Evolutionary conservation across 495 filamentous ascomycete genomes (phyloP), one percentile per base, ranked within the genome.

Genomic region (Parachaetomium inaequale): DNA sequence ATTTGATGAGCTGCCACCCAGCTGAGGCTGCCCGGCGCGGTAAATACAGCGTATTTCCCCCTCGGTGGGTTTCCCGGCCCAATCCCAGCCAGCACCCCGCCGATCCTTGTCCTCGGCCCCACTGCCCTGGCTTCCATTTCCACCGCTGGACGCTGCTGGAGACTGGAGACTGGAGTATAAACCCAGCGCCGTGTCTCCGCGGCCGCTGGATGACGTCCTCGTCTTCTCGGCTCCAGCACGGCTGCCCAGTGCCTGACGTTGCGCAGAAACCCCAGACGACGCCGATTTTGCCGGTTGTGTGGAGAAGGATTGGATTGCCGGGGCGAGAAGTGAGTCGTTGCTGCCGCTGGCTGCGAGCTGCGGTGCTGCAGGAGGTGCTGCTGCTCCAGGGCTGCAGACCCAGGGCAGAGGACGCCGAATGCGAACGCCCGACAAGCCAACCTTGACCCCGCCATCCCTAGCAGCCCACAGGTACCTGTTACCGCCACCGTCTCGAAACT

Each of bases 191-290:
- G 40, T 32, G 34, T 45, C 31, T 61, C 31, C 21, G 29, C 45
- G 31, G 42, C 21, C 29, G 43, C 38, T 57, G 51, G 45, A 65
- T 65, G 63, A 65, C 63, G 63, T 65, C 58, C 63, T 65, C 52
- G 38, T 53, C 19, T 46, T 47, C 54, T 45, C 40, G 47, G 49
- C 47, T 38, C 29, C 25, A 38, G 31, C 31, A 23, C 15, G 23
- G 32, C 61, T 58, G 21, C 36, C n/a, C 12, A 28, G 55, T 59
- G 40, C 46, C 61, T 45, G 45, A 58, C 47, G 47, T 63, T 29
- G 36, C 10, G 45, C 52, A 62, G 42, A 57, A 15, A 19, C 36
- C 34, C 42, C 42, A 15, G 23, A 25, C 47, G 49, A 54, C 26
- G 2, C 21, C 46, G 4, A 29, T n/a, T 26, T 52, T 52, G 21